Percentiles rank a stretch among this genome's conserved stretches.
These are phyloP conservation scores for Penicillium canariense DNA, from an alignment of 495 filamentous ascomycete species.

Conservation along the genomic window DNA sequence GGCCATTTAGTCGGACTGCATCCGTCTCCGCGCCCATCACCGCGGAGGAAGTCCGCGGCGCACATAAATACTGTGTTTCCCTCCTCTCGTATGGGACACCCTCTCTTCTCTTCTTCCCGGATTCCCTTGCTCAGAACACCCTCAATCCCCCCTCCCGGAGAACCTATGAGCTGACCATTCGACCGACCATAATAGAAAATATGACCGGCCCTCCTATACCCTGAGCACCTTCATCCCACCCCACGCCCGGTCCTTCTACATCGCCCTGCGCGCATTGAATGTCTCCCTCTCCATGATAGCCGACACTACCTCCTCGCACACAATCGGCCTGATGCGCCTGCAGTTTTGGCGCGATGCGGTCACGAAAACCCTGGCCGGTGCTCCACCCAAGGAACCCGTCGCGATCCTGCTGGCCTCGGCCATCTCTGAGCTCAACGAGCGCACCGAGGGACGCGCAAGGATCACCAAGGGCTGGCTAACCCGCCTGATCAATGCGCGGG, in stretches of 20 bases:
- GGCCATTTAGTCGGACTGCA: conserved; percentile 27
- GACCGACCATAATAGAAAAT: conserved; percentile 51
- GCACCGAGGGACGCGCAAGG: conserved; percentile 51
- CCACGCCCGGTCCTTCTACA: conserved; percentile 71
- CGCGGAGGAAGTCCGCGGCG: conserved; percentile 51
- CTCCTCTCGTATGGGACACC: conserved; percentile 51
- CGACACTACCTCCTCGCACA: conserved; percentile 77
- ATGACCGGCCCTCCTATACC: conserved; percentile 85
- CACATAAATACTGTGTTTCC: conserved; percentile 53
- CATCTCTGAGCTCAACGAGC: conserved; percentile 56
- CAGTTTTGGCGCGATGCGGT: conserved; percentile 93
- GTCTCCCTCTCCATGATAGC: conserved; percentile 84
- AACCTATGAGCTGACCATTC: conserved; percentile 8
- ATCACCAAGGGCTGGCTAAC: conserved; percentile 80
- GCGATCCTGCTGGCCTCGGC: conserved; percentile 77
- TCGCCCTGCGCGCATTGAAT: conserved; percentile 90
- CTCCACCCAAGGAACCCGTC: conserved; percentile 84
- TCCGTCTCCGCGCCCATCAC: conserved; percentile 16
- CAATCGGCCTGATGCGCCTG: conserved; percentile 80
- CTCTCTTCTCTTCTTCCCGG: neutral
- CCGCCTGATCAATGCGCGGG: conserved; percentile 73
- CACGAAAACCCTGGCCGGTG: conserved; percentile 65
- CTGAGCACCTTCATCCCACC: conserved; percentile 79
- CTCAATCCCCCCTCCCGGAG: neutral
- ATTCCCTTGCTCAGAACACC: neutral